These are phyloP conservation scores for Stagonosporopsis cucurbitacearum DNA, from an alignment of 2,329 filamentous ascomycete species.

Conservation along the genomic window DNA sequence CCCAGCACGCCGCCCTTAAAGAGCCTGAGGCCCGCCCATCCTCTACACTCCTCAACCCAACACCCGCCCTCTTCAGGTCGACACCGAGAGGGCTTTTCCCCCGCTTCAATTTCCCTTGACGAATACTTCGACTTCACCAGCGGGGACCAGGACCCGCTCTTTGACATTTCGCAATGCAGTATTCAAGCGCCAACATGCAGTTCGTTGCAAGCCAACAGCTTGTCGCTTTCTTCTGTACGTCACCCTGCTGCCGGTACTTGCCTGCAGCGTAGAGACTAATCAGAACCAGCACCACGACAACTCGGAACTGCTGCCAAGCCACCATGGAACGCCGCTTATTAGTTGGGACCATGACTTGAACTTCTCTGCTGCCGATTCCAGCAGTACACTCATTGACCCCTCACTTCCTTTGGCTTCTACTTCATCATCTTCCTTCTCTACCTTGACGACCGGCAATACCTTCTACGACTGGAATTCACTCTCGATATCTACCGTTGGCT, in stretches of 20 bases:
- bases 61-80: conserved; percentile 37
- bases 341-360: conserved; percentile 38
- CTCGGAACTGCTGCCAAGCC: conserved; percentile 28
- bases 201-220: conserved; percentile 27
- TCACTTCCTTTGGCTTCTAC: conserved; percentile 32
- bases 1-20: conserved; percentile 13
- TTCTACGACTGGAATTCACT: conserved; percentile 37
- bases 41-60: conserved; percentile 33
- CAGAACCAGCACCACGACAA: conserved; percentile 28
- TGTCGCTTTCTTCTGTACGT: conserved; percentile 32
- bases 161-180: conserved; percentile 43
- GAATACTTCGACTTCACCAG: conserved; percentile 46
- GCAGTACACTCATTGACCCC: conserved; percentile 26
- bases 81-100: conserved; percentile 44
- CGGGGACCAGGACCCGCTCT: conserved; percentile 45
- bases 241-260: too few relatives aligned
- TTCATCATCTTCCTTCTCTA: conserved; percentile 31
- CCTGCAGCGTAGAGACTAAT: not conserved
- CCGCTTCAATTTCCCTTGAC: conserved; percentile 47
- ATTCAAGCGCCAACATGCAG: conserved; percentile 29
- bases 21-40: conserved; percentile 29
- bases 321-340: conserved; percentile 35
- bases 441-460: conserved; percentile 25
- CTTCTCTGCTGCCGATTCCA: conserved; percentile 34
- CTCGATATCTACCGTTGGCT: conserved; percentile 24